These are phyloP conservation scores for Boletus huronensis DNA, from an alignment of 768 basidiomycete species.

Conservation along the genomic window DNA sequence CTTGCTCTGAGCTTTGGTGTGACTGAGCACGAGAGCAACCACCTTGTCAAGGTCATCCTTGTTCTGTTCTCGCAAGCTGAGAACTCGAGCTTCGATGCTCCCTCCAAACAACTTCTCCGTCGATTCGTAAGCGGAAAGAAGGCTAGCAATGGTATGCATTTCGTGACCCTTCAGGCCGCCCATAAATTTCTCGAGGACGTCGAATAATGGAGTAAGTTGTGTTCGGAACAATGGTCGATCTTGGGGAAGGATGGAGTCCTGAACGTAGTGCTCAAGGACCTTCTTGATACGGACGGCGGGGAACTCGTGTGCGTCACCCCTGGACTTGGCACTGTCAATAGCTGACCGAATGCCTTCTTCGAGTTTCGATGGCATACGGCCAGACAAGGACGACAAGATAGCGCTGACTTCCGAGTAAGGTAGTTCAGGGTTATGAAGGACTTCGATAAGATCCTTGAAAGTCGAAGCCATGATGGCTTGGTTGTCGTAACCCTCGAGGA, in stretches of 20 bases:
- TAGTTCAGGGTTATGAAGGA: constrained; percentile 80
- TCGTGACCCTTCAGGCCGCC: constrained; percentile 87
- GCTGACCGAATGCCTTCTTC: constrained; percentile 80
- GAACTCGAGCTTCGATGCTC: constrained; percentile 88
- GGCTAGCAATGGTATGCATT: constrained; percentile 66
- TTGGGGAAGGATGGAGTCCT: constrained; percentile 73
- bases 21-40: constrained; percentile 82
- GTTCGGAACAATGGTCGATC: constrained; percentile 79
- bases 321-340: constrained; percentile 73
- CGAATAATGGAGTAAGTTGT: constrained; percentile 65
- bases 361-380: constrained; percentile 88
- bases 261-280: constrained; percentile 78
- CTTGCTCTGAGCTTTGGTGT: constrained; percentile 94
- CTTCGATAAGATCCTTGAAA: constrained; percentile 80
- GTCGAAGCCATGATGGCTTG: constrained; percentile 85
- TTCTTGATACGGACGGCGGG: constrained; percentile 85
- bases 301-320: constrained; percentile 79
- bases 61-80: constrained; percentile 86
- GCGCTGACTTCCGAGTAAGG: constrained; percentile 84
- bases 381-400: constrained; percentile 83
- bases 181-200: constrained; percentile 75
- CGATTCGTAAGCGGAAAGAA: constrained; percentile 75
- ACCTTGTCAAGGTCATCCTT: constrained; percentile 92
- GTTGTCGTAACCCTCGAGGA: constrained; percentile 96
- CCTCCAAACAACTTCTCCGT: constrained; percentile 94